Conservation (phyloP, 169 alveolate species). For the Plasmodium inui region DNA sequence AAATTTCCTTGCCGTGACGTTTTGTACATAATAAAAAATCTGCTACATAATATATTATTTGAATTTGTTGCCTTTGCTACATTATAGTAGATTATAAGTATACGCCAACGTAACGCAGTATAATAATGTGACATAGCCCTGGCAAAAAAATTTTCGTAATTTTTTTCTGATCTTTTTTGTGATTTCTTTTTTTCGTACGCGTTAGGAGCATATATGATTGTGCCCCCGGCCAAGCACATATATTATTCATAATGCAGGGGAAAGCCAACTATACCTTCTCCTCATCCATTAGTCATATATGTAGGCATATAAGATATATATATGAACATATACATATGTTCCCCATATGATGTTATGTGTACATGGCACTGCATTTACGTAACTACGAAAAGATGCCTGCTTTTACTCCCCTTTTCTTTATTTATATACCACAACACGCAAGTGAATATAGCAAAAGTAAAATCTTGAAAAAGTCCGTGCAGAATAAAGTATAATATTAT, state of each 20-base stretch:
- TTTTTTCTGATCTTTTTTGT: not conserved
- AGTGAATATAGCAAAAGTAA: not conserved
- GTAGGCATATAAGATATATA: not conserved
- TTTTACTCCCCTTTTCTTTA: not conserved
- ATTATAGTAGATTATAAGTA: not conserved
- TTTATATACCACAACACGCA: not conserved
- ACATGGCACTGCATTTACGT: not conserved
- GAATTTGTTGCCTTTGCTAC: not conserved
- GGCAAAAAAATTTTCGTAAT: not conserved
- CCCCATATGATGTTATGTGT: not conserved
- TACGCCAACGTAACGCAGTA: not conserved
- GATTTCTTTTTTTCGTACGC: not conserved
- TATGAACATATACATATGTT: not conserved
- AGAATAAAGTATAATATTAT: not conserved
- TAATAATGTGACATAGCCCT: no score
- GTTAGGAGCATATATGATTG: not conserved
- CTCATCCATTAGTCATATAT: not conserved
- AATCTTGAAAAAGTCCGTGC: not conserved
- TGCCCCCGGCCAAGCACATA: not conserved
- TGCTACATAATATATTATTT: not conserved
- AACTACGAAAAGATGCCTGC: not conserved
- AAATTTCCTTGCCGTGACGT: not conserved
- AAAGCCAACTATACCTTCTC: not conserved
- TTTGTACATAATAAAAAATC: not conserved
- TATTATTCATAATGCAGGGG: not conserved